A percentile compares a stretch with the other conserved stretches of the same genome.
Conservation (phyloP, 176 grass and related monocot species). For the Otatea glauca region DNA sequence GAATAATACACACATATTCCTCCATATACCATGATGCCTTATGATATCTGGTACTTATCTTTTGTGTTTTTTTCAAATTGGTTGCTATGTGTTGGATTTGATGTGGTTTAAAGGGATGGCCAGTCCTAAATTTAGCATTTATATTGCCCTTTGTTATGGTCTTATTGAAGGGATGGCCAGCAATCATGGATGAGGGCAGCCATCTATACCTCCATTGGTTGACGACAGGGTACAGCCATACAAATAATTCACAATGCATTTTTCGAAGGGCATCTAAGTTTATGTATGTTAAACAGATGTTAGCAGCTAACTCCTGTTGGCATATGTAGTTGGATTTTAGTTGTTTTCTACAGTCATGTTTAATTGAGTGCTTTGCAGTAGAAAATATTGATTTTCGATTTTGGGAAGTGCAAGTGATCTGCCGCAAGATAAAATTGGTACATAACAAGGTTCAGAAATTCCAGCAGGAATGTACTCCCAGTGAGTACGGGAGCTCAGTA, state of each 20-base stretch:
- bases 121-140: neutral
- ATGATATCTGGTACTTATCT: neutral
- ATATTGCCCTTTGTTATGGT: neutral
- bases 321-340: neutral
- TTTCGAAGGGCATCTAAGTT: neutral
- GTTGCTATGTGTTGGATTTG: constrained; percentile 10
- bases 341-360: neutral
- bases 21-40: neutral
- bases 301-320: neutral
- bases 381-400: neutral
- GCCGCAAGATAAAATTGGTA: neutral
- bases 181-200: neutral
- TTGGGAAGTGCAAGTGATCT: neutral
- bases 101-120: neutral
- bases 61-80: neutral
- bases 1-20: neutral
- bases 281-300: constrained; percentile 1
- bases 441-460: neutral
- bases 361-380: neutral
- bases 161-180: neutral
- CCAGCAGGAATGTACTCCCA: neutral
- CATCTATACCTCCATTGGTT: neutral
- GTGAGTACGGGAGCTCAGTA: neutral
- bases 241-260: constrained; percentile 1
- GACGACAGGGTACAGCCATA: neutral